These are phyloP conservation scores for Paracorniculantispora psalliotae DNA, from an alignment of 2,329 filamentous ascomycete genomes.

Conservation along the genomic window DNA sequence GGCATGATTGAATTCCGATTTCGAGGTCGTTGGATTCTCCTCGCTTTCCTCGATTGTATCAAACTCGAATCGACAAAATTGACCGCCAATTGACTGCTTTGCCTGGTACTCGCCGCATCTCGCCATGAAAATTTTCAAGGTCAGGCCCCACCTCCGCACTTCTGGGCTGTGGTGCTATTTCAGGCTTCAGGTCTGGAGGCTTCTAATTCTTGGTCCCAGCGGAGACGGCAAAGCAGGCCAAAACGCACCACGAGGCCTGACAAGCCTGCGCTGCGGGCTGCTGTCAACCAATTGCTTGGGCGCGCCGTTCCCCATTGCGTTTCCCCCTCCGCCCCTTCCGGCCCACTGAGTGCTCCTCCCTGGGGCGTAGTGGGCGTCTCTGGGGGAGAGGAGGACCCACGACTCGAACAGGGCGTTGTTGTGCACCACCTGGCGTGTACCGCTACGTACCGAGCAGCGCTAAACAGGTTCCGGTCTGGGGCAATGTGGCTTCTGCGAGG, in stretches of 20 bases:
- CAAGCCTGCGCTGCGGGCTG: too few relatives aligned
- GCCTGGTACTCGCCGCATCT: neutral
- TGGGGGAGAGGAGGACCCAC: too few relatives aligned
- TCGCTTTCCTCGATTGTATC: neutral
- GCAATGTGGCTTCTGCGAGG: constrained; percentile 1
- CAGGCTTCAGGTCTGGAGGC: neutral
- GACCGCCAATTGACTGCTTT: neutral
- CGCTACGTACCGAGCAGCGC: constrained; percentile 11
- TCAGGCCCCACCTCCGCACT: constrained; percentile 4
- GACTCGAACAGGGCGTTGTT: too few relatives aligned
- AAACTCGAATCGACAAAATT: constrained; percentile 3
- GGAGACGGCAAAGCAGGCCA: neutral
- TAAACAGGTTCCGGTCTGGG: neutral
- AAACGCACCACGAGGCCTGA: neutral
- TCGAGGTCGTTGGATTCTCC: neutral
- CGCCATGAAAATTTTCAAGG: neutral
- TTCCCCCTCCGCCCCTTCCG: neutral
- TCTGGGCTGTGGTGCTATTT: neutral
- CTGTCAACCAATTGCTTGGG: neutral
- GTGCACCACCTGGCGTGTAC: constrained; percentile 3
- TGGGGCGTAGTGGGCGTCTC: too few relatives aligned
- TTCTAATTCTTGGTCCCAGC: neutral
- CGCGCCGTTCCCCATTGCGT: neutral
- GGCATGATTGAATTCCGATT: neutral
- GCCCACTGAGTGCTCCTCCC: too few relatives aligned